A percentile compares a stretch with the other conserved stretches of the same genome.
Conservation (phyloP, 1,284 basidiomycete genomes). For the Sporisorium iseilematis-ciliati region DNA sequence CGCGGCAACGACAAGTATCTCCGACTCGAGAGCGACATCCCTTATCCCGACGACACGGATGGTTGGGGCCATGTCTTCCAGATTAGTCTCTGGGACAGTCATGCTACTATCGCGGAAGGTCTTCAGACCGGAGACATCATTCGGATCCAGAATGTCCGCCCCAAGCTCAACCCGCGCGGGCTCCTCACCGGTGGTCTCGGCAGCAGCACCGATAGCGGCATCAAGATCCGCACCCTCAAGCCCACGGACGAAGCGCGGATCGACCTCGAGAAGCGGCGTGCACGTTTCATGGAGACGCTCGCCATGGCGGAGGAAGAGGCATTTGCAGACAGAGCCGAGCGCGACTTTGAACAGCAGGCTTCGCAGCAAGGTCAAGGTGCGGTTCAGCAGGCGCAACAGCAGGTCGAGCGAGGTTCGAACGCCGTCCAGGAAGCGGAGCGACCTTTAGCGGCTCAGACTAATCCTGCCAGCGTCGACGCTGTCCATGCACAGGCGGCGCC, state of each 20-base stretch:
- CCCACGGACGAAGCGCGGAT: slow-evolving; percentile 34
- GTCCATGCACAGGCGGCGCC: no score
- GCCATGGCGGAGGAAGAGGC: slow-evolving; percentile 30
- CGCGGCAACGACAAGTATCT: slow-evolving; percentile 55
- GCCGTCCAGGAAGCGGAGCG: background rate
- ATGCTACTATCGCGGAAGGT: slow-evolving; percentile 50
- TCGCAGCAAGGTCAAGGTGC: background rate
- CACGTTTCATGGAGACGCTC: slow-evolving; percentile 29
- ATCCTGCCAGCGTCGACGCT: no score
- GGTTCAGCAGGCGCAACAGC: slow-evolving; percentile 15
- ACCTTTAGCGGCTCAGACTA: background rate
- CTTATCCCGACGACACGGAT: slow-evolving; percentile 41
- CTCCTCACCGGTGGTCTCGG: slow-evolving; percentile 56
- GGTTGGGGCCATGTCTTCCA: slow-evolving; percentile 58
- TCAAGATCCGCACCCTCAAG: slow-evolving; percentile 52
- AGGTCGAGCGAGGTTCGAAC: background rate
- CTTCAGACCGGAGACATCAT: slow-evolving; percentile 56
- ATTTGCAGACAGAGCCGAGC: slow-evolving; percentile 30
- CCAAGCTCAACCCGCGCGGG: slow-evolving; percentile 47
- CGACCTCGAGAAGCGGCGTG: slow-evolving; percentile 29
- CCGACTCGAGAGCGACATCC: slow-evolving; percentile 16
- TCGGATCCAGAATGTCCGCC: slow-evolving; percentile 55
- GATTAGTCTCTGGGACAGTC: slow-evolving; percentile 59
- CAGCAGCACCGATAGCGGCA: slow-evolving; percentile 42
- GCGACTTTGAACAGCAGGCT: slow-evolving; percentile 10